These are phyloP conservation scores for Serendipita sp. DNA, from an alignment of 768 basidiomycete genomes.

Conservation along the genomic window DNA sequence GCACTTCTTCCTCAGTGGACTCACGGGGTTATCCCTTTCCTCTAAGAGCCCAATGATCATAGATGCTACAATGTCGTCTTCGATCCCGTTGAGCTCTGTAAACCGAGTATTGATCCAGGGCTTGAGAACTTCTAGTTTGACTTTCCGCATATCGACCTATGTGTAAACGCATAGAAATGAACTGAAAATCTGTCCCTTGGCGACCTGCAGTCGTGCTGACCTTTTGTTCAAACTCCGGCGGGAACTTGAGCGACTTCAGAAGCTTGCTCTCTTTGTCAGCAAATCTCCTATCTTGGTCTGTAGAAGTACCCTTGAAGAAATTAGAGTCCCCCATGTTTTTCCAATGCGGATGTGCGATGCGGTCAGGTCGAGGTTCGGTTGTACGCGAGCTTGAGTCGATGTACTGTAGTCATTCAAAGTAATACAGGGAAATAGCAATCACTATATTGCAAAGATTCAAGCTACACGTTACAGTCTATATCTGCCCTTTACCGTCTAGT, in stretches of 20 bases:
- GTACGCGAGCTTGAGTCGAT: neutral
- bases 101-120: constrained; percentile 95
- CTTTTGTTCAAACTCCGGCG: constrained; percentile 77
- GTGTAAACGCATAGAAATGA: neutral
- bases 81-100: constrained; percentile 76
- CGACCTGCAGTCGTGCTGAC: constrained; percentile 19
- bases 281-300: constrained; percentile 83
- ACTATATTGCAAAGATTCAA: too few species aligned
- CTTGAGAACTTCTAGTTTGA: constrained; percentile 78
- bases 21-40: constrained; percentile 64
- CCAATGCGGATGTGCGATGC: neutral
- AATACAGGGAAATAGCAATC: too few species aligned
- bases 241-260: constrained; percentile 81
- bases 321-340: neutral
- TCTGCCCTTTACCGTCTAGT: neutral
- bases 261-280: constrained; percentile 88
- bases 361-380: neutral
- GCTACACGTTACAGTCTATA: too few species aligned
- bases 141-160: constrained; percentile 89
- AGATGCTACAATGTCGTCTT: constrained; percentile 94
- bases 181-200: neutral
- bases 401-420: too few species aligned
- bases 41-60: constrained; percentile 92
- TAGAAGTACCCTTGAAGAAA: constrained; percentile 64
- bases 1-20: constrained; percentile 13